phyloP scores from a whole-genome alignment of 1,284 basidiomycete genomes.

The Kwoniella shivajii region DNA sequence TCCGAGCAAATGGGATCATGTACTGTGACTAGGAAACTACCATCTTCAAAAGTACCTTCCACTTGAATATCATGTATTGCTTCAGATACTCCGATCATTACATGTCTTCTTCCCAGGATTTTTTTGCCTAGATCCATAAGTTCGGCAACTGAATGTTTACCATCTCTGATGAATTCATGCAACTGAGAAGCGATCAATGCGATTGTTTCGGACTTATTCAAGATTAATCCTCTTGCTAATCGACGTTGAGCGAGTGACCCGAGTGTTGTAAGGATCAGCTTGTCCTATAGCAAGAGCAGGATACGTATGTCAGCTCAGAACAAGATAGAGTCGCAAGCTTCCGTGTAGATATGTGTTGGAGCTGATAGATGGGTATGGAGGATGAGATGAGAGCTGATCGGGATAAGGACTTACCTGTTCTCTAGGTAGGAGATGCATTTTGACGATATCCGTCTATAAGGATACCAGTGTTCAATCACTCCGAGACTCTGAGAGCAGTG shows the following conservation, averaged over 20 bases:
- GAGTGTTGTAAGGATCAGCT: constrained; percentile 61
- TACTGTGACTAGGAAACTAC: constrained; percentile 91
- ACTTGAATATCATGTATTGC: constrained; percentile 80
- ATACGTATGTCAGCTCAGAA: background rate
- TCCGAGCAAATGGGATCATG: constrained; percentile 90
- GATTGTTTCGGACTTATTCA: constrained; percentile 86
- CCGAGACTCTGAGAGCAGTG: background rate
- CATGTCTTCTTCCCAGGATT: constrained; percentile 84
- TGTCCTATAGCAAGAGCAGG: constrained; percentile 48
- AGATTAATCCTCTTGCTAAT: constrained; percentile 80
- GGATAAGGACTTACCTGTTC: constrained; percentile 38
- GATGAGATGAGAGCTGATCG: background rate
- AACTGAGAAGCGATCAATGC: constrained; percentile 88
- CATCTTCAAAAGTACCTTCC: constrained; percentile 87
- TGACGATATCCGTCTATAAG: no score
- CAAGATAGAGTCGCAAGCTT: background rate
- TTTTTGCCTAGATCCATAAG: constrained; percentile 91
- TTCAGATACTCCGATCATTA: constrained; percentile 60
- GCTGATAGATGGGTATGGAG: no score
- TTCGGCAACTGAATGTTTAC: constrained; percentile 78
- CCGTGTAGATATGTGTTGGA: no score
- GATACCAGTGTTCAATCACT: background rate
- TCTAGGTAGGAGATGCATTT: constrained; percentile 47
- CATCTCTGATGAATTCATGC: constrained; percentile 95
- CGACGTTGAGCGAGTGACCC: constrained; percentile 91